Conservation (phyloP, 192 early-diverging fungal genomes). For the Rhizophagus sp. region DNA sequence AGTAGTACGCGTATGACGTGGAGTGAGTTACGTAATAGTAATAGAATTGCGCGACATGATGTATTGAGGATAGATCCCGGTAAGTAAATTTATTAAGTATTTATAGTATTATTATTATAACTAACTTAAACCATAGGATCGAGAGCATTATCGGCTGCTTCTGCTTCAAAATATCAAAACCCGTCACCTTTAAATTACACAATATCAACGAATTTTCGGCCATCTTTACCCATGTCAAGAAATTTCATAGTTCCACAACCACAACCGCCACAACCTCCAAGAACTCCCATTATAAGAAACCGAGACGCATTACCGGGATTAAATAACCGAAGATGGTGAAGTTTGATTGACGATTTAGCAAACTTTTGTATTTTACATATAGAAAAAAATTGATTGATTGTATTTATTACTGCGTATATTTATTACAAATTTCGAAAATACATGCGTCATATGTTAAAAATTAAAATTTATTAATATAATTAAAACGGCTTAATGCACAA, state of each 20-base stretch:
- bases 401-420: too few species aligned
- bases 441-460: too few species aligned
- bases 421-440: too few species aligned
- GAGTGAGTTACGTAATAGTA: not conserved
- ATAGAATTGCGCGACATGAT: not conserved
- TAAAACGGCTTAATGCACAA: not conserved
- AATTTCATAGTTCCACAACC: not conserved
- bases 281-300: slow-evolving; percentile 10
- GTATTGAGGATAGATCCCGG: not conserved
- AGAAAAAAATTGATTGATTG: too few species aligned
- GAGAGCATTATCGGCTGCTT: too few species aligned
- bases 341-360: too few species aligned
- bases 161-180: not conserved
- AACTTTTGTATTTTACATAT: too few species aligned
- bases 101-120: not conserved
- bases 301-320: not conserved
- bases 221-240: not conserved
- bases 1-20: slow-evolving; percentile 8
- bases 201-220: not conserved
- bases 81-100: not conserved
- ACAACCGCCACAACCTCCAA: not conserved
- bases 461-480: too few species aligned
- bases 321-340: not conserved
- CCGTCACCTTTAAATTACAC: not conserved
- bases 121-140: not conserved